phyloP scores from a whole-genome alignment of 495 filamentous ascomycete genomes.

The Neurospora sp. region DNA sequence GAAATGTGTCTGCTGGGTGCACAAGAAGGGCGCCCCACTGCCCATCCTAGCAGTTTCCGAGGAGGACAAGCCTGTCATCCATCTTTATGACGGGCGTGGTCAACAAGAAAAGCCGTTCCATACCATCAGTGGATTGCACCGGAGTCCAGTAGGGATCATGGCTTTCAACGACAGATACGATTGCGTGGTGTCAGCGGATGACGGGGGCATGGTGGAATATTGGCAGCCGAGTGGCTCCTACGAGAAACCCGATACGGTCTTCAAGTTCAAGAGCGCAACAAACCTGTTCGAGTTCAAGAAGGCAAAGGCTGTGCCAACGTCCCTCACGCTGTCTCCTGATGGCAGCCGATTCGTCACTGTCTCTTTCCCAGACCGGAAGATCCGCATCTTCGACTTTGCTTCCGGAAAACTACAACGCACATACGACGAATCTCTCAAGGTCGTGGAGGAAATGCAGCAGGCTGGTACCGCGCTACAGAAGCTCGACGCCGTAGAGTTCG shows the following conservation, averaged over 20 bases:
- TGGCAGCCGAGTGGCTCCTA: slow-evolving; percentile 74
- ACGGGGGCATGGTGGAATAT: slow-evolving; percentile 93
- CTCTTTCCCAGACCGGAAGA: slow-evolving; percentile 86
- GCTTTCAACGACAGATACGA: slow-evolving; percentile 82
- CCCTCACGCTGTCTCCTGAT: slow-evolving; percentile 78
- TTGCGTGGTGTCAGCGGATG: slow-evolving; percentile 81
- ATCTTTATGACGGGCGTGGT: slow-evolving; percentile 82
- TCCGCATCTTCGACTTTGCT: slow-evolving; percentile 86
- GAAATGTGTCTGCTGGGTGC: slow-evolving; percentile 84
- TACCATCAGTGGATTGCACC: slow-evolving; percentile 62
- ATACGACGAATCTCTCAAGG: slow-evolving; percentile 85
- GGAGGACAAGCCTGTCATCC: slow-evolving; percentile 56
- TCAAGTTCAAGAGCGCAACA: slow-evolving; percentile 82
- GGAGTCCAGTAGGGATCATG: slow-evolving; percentile 68
- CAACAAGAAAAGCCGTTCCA: slow-evolving; percentile 66
- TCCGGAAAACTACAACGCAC: slow-evolving; percentile 79
- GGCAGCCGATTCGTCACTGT: slow-evolving; percentile 78
- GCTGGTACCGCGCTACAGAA: slow-evolving; percentile 69
- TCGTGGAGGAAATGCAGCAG: slow-evolving; percentile 88
- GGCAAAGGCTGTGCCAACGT: slow-evolving; percentile 73
- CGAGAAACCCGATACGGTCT: slow-evolving; percentile 88
- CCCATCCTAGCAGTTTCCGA: slow-evolving; percentile 87
- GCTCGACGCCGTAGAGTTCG: slow-evolving; percentile 84
- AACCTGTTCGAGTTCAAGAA: slow-evolving; percentile 96
- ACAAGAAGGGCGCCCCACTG: slow-evolving; percentile 74